Base-by-base conservation (phyloP, 2,329 filamentous ascomycete genomes). In the Geosmithia flava region DNA sequence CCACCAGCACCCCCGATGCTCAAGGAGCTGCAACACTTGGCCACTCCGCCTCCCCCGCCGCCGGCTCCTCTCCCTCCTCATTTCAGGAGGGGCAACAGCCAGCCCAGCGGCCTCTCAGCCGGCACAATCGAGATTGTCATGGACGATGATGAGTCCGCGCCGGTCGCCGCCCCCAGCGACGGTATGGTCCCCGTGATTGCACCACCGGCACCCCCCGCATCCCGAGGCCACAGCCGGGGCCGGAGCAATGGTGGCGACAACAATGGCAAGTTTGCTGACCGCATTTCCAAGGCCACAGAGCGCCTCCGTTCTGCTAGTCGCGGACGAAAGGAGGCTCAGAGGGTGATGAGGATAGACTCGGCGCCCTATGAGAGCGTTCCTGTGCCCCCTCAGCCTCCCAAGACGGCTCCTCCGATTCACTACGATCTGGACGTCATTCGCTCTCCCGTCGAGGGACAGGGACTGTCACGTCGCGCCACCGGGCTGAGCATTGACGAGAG, bases 91-190 rank as follows among this genome's bases (percentile, higher is more conserved):
- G 60, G 66, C 2, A 63, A 65, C 43, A 20, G 41, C 17, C 41
- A 58, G 72, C 44, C 68, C 71, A 52, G 69, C 73, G 51, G 68
- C 68, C 54, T 69, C 16, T 70, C 68, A 7, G 73, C 75, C 0
- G 78, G 74, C 4, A 74, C 78, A 56, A 81, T 83, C 53, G 79
- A 83, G 59, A 80, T 83, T 51, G 77, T 83, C 46, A 80, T 80
- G 73, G 78, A 83, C 53, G 76, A 80, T 2, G 75, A 79, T 6
- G 70, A 75, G 17, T 3, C 54, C 58, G 19, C 54, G 56, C 46
- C 64, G 13, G 53, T 58, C 13, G 64, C 64, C 8, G 59, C 62
- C 2, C 67, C 65, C 1, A 65, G 67, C 45, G 71, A 74, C 50
- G 59, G 62, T 41, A 65, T 61, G 41, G 67, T 74, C 1, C 69